phyloP scores from a whole-genome alignment of 306 rosid species.

The Fagus crenata region DNA sequence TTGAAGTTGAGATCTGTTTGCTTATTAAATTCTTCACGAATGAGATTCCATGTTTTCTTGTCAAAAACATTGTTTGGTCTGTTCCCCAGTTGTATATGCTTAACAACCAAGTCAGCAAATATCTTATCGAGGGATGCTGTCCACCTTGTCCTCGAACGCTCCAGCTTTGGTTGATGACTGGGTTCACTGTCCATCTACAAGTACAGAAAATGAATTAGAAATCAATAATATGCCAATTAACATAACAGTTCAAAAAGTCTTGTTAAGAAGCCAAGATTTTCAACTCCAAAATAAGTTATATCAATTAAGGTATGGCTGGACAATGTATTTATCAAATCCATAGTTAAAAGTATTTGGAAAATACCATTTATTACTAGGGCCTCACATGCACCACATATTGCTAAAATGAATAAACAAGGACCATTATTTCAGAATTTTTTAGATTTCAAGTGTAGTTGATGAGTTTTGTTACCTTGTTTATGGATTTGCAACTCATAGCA shows the following conservation, averaged over 20 bases:
- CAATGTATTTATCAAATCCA: background rate
- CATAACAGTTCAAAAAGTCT: background rate
- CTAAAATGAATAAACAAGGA: background rate
- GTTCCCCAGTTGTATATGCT: conserved; percentile 80
- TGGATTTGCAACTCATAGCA: background rate
- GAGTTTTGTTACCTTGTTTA: background rate
- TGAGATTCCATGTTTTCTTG: conserved; percentile 82
- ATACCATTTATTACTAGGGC: background rate
- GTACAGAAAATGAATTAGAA: conserved; percentile 21
- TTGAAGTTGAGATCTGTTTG: conserved; percentile 82
- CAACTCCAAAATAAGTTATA: background rate
- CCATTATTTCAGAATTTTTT: background rate
- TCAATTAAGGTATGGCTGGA: background rate
- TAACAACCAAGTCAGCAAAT: conserved; percentile 79
- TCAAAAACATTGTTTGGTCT: conserved; percentile 79
- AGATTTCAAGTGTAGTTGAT: background rate
- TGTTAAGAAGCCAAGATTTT: conserved; percentile 19
- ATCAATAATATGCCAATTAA: conserved; percentile 12
- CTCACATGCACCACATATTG: background rate
- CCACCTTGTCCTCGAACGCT: conserved; percentile 95
- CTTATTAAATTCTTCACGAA: conserved; percentile 75
- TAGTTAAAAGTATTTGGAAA: background rate
- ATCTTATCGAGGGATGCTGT: conserved; percentile 81
- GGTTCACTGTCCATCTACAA: conserved; percentile 64
- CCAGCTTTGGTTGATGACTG: conserved; percentile 56